Conservation (phyloP, 192 early-diverging fungal genomes). For the Backusella liffmaniae region DNA sequence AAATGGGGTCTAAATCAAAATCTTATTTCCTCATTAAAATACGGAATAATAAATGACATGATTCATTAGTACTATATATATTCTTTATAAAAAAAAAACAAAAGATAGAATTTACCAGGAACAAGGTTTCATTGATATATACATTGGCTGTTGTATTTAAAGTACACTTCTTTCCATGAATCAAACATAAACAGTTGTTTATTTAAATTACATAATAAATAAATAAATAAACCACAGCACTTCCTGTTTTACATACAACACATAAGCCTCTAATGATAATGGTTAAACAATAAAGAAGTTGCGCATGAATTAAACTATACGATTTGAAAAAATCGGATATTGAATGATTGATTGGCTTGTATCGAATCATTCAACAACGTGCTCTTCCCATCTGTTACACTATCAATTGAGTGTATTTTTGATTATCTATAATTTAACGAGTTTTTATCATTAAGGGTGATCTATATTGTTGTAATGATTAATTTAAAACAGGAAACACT, state of each 20-base stretch:
- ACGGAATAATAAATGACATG: background rate
- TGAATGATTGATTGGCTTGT: constrained; percentile 9
- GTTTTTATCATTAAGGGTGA: background rate
- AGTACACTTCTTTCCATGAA: background rate
- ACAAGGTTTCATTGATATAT: background rate
- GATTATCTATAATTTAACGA: background rate
- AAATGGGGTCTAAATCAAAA: background rate
- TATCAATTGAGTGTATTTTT: background rate
- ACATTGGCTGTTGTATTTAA: background rate
- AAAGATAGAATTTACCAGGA: background rate
- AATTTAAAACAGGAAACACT: background rate
- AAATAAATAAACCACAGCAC: background rate
- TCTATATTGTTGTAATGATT: background rate
- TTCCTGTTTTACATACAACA: background rate
- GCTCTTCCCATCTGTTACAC: background rate
- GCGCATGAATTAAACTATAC: background rate
- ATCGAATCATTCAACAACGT: constrained; percentile 10
- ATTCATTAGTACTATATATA: background rate
- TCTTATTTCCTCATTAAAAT: background rate
- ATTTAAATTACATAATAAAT: background rate
- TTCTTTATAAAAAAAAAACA: background rate
- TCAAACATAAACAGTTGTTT: background rate
- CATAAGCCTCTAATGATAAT: background rate
- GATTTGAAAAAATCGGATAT: background rate
- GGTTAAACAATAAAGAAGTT: constrained; percentile 1